phyloP scores from a whole-genome alignment of 2,329 filamentous ascomycete genomes.

The Plectosphaerella cucumerina region DNA sequence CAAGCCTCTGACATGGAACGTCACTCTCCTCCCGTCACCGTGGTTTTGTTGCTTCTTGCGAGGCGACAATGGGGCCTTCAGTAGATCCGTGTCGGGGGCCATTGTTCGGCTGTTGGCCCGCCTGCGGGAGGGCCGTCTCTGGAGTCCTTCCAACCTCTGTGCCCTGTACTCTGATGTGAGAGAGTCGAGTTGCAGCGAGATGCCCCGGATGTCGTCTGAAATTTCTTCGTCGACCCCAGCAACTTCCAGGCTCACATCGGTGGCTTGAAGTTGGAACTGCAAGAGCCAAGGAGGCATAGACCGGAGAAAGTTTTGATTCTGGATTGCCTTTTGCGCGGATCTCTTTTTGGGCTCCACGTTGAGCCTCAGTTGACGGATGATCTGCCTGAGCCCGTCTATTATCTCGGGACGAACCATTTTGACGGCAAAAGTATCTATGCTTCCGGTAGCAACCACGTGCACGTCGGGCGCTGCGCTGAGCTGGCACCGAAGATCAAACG shows the following conservation, averaged over 20 bases:
- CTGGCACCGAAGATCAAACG: conserved; percentile 80
- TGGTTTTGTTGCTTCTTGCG: conserved; percentile 50
- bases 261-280: conserved; percentile 78
- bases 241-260: conserved; percentile 85
- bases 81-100: conserved; percentile 63
- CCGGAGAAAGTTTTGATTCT: conserved; percentile 67
- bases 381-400: conserved; percentile 85
- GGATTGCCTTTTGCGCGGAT: conserved; percentile 26
- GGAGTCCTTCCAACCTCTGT: conserved; percentile 65
- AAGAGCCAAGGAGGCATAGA: conserved; percentile 79
- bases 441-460: conserved; percentile 74
- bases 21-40: conserved; percentile 75
- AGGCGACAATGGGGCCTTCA: conserved; percentile 43
- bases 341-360: conserved; percentile 63
- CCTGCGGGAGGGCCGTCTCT: conserved; percentile 57
- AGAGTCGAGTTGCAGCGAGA: conserved; percentile 81
- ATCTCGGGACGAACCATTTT: conserved; percentile 92
- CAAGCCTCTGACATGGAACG: conserved; percentile 75
- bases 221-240: conserved; percentile 84
- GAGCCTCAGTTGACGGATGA: conserved; percentile 75
- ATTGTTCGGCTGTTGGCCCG: conserved; percentile 71
- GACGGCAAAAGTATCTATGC: conserved; percentile 79
- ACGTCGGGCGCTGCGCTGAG: conserved; percentile 82
- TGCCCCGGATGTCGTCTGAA: conserved; percentile 74
- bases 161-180: conserved; percentile 88